Evolutionary conservation across 73 alveolate species (phyloP).

Genomic region (Tetrahymena thermophila): DNA sequence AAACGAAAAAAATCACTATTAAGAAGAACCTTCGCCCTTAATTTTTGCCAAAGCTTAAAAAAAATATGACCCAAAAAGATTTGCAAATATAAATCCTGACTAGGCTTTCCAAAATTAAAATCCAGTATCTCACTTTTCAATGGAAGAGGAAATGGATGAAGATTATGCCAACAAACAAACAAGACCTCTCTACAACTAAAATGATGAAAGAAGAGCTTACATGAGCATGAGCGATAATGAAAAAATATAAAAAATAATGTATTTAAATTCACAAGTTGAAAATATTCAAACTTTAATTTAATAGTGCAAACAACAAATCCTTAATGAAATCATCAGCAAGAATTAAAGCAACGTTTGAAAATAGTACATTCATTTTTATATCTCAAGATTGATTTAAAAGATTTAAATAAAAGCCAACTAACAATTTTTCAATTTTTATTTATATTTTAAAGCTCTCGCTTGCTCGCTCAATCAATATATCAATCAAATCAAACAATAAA

Average conservation of each 20-base stretch:
- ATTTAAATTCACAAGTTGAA: neutral
- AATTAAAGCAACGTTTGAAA: neutral
- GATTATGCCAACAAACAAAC: neutral
- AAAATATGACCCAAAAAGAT: neutral
- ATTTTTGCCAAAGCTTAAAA: neutral
- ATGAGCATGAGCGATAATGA: neutral
- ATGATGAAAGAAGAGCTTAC: neutral
- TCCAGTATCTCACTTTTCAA: neutral
- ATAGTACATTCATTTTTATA: neutral
- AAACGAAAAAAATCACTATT: neutral
- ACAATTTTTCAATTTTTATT: no score
- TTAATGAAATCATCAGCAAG: neutral
- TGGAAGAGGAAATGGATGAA: neutral
- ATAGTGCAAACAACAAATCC: neutral
- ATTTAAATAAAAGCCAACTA: neutral
- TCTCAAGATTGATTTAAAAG: neutral
- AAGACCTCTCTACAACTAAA: neutral
- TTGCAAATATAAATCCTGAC: neutral
- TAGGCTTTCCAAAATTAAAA: neutral
- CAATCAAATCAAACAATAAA: no score
- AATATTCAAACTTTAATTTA: neutral
- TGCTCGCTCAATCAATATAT: no score
- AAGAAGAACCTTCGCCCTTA: neutral
- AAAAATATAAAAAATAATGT: neutral
- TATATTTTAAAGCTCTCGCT: no score